Percentiles rank a stretch among this genome's conserved stretches.
phyloP scores from a whole-genome alignment of 1,139 yeast species.

The Yamadazyma taylorii region DNA sequence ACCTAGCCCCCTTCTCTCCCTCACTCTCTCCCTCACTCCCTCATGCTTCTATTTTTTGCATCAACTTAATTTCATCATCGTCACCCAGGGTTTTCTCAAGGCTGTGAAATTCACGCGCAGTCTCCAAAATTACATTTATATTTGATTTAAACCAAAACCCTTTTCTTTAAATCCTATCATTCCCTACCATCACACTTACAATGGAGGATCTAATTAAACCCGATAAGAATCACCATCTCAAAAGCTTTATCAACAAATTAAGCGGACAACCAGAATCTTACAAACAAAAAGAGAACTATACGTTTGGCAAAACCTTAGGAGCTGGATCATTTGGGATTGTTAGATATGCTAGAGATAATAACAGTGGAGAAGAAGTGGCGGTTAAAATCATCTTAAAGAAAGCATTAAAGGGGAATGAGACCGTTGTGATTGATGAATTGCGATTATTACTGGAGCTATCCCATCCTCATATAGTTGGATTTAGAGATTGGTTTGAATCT shows the following conservation, averaged over 20 bases:
- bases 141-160: too few relatives aligned
- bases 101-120: too few relatives aligned
- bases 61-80: too few relatives aligned
- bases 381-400: constrained; percentile 82
- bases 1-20: too few relatives aligned
- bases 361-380: constrained; percentile 73
- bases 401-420: constrained; percentile 73
- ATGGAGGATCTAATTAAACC: constrained; percentile 1
- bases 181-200: too few relatives aligned
- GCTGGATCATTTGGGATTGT: constrained; percentile 94
- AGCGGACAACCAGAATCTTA: constrained; percentile 77
- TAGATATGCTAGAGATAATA: constrained; percentile 63
- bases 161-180: too few relatives aligned
- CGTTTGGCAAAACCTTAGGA: constrained; percentile 79
- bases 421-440: constrained; percentile 74
- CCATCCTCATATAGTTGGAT: constrained; percentile 82
- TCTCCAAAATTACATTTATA: too few relatives aligned
- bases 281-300: constrained; percentile 59
- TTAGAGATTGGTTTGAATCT: constrained; percentile 87
- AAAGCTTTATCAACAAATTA: constrained; percentile 49
- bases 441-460: constrained; percentile 59
- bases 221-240: constrained; percentile 22
- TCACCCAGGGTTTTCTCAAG: too few relatives aligned
- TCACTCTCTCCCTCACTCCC: too few relatives aligned
- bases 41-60: too few relatives aligned